These are phyloP conservation scores for Adansonia rubrostipa DNA, from an alignment of 441 rosid genomes.

Conservation along the genomic window DNA sequence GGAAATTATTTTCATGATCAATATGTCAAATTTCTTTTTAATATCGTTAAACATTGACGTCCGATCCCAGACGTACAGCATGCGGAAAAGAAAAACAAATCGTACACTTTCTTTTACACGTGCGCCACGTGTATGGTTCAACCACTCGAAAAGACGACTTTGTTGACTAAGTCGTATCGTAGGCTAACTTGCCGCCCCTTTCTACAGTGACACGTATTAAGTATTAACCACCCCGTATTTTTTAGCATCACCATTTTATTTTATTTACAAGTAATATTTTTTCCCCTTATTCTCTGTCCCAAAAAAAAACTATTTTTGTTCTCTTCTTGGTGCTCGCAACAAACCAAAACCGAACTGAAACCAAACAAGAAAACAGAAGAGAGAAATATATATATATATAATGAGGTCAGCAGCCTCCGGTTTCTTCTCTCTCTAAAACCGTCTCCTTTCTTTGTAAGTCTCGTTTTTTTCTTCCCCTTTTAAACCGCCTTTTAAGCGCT, in stretches of 20 bases:
- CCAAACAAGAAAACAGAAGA: not conserved
- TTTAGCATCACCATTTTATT: not conserved
- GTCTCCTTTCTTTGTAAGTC: not conserved
- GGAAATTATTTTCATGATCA: no score
- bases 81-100: not conserved
- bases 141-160: not conserved
- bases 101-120: constrained; percentile 32
- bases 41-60: not conserved
- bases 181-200: not conserved
- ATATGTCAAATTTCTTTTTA: no score
- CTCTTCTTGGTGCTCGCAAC: no score
- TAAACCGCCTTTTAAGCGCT: constrained; percentile 10
- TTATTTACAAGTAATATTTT: not conserved
- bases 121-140: constrained; percentile 32
- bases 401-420: constrained; percentile 12
- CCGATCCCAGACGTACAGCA: not conserved
- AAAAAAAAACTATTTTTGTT: no score
- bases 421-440: constrained; percentile 13
- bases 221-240: not conserved
- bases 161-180: constrained; percentile 41
- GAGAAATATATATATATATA: no score
- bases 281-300: not conserved
- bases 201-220: constrained; percentile 26
- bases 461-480: constrained; percentile 2
- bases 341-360: not conserved